Percentiles rank a stretch among this genome's conserved stretches.
These are phyloP conservation scores for Nematodospora valgi DNA, from an alignment of 805 yeast species.

Conservation along the genomic window DNA sequence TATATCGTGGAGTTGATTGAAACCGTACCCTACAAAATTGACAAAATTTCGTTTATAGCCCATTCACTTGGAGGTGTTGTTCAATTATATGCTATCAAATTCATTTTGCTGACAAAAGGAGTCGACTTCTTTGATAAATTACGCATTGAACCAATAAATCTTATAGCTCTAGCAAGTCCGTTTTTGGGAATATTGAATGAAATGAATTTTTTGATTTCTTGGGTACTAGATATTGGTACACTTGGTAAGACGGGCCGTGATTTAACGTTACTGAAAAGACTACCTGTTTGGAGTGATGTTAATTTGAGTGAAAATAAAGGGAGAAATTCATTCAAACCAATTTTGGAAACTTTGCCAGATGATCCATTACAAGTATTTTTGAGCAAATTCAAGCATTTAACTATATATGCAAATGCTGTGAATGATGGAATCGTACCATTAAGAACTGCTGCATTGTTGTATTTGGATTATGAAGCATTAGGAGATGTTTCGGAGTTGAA, in stretches of 20 bases:
- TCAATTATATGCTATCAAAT: slow-evolving; percentile 39
- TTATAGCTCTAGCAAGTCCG: slow-evolving; percentile 42
- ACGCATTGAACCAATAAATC: slow-evolving; percentile 28
- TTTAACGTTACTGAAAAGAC: slow-evolving; percentile 33
- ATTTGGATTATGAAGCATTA: slow-evolving; percentile 41
- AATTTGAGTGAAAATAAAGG: slow-evolving; percentile 5
- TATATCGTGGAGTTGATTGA: slow-evolving; percentile 27
- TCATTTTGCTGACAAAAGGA: slow-evolving; percentile 30
- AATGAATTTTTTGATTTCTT: slow-evolving; percentile 34
- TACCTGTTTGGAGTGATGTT: slow-evolving; percentile 23
- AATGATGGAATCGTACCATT: slow-evolving; percentile 47
- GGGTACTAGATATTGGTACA: slow-evolving; percentile 43
- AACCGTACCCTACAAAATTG: slow-evolving; percentile 16
- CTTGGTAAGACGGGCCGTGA: slow-evolving; percentile 46
- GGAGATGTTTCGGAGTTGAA: slow-evolving; percentile 34
- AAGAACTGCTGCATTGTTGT: slow-evolving; percentile 40
- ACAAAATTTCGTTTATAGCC: slow-evolving; percentile 38
- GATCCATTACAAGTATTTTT: slow-evolving; percentile 34
- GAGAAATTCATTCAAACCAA: slow-evolving; percentile 23
- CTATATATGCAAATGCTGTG: slow-evolving; percentile 42
- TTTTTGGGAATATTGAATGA: slow-evolving; percentile 41
- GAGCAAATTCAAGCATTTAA: slow-evolving; percentile 27
- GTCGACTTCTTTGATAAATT: slow-evolving; percentile 23
- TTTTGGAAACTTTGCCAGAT: slow-evolving; percentile 39
- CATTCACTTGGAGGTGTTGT: slow-evolving; percentile 44